phyloP scores from a whole-genome alignment of 2,329 filamentous ascomycete genomes.

The Colletotrichum melonis region DNA sequence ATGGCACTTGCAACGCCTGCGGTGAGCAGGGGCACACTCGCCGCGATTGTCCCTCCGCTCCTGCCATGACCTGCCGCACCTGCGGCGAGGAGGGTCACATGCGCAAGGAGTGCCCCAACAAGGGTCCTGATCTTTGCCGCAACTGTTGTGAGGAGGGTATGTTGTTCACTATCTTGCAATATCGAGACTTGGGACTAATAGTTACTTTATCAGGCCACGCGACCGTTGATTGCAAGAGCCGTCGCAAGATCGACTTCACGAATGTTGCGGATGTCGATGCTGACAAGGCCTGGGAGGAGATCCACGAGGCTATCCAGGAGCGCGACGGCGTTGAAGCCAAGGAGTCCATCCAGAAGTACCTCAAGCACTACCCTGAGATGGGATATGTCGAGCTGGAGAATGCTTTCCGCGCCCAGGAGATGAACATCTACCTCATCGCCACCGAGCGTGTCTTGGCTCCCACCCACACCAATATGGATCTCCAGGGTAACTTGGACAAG shows the following conservation, averaged over 20 bases:
- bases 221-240: conserved; percentile 66
- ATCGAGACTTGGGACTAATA: conserved; percentile 2
- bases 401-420: conserved; percentile 64
- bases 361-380: conserved; percentile 68
- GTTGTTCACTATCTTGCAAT: conserved; percentile 27
- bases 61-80: conserved; percentile 67
- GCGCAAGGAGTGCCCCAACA: conserved; percentile 72
- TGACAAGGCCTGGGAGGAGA: conserved; percentile 69
- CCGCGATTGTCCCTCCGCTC: conserved; percentile 72
- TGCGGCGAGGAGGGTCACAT: conserved; percentile 68
- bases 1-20: conserved; percentile 56
- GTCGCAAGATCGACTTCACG: conserved; percentile 68
- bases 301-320: conserved; percentile 63
- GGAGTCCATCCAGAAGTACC: conserved; percentile 67
- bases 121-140: conserved; percentile 65
- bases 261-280: conserved; percentile 59
- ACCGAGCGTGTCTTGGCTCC: conserved; percentile 65
- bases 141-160: conserved; percentile 73
- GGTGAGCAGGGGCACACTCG: conserved; percentile 64
- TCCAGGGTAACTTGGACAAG: conserved; percentile 75
- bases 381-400: conserved; percentile 72
- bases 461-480: conserved; percentile 77
- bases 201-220: conserved; percentile 60
- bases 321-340: conserved; percentile 73
- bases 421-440: conserved; percentile 72